Evolutionary conservation across 1,284 basidiomycete species (phyloP), one percentile per base, ranked within the genome.

Genomic region (Fomitopsis palustris): DNA sequence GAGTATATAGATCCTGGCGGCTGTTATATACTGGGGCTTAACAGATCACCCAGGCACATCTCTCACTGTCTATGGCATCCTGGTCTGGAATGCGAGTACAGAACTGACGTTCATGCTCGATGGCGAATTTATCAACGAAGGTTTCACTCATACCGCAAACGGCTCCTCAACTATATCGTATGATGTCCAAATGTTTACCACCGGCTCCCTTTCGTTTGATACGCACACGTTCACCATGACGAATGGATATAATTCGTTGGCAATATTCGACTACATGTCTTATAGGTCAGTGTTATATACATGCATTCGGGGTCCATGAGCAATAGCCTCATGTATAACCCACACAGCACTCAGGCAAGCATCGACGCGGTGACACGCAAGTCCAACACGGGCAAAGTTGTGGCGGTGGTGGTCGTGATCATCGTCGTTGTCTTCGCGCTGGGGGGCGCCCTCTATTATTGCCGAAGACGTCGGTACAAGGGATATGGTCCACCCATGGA

Each of bases 71-170:
- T 75, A 65, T 62, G 71, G 72, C 55, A 69, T 67, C 10, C 57
- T 77, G 3, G 63, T 72, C 3, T 61, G 65, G 1, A 57, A 61
- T 6, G 70, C 68, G 4, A 55, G 68, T 61, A 68, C 70, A 4
- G 69, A 74, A 61, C 69, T 78, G 67, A 67, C 67, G 0, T 79
- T 79, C 65, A 69, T 63, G 51, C 65, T 78, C 49, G 75, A 78
- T 58, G 70, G 67, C n/a, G 58, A 67, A 14, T 3, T 14, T 6
- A 4, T 37, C n/a, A 42, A 55, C 1, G 67, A 65, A 0, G 75
- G 71, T 0, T 78, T 71, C 57, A 21, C 33, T 2, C 63, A 66
- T 43, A 23, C 47, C 6, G 65, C 73, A 1, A 58, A 64, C 10
- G 67, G 61, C 2, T 59, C 54, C 47, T 39, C 21, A 74, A 74